phyloP scores from a whole-genome alignment of 2,329 filamentous ascomycete species.

The Colletotrichum higginsianum region DNA sequence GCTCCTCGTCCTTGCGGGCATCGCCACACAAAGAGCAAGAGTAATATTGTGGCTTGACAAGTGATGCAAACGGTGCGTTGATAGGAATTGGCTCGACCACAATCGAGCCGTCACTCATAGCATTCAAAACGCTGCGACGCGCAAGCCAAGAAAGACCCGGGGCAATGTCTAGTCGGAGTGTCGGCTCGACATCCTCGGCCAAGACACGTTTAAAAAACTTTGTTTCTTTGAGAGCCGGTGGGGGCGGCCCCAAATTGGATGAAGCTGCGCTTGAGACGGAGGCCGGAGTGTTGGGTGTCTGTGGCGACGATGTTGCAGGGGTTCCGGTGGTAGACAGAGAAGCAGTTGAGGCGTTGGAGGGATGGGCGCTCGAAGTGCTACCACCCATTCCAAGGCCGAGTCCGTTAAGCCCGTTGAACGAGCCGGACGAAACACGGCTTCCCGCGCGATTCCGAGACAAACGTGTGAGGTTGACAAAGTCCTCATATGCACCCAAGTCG shows the following conservation, averaged over 20 bases:
- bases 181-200: constrained; percentile 94
- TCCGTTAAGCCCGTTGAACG: constrained; percentile 69
- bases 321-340: constrained; percentile 68
- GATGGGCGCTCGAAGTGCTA: constrained; percentile 61
- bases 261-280: constrained; percentile 65
- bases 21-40: constrained; percentile 94
- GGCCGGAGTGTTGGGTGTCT: constrained; percentile 71
- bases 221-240: constrained; percentile 85
- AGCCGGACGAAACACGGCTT: constrained; percentile 77
- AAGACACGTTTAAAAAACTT: constrained; percentile 94
- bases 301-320: constrained; percentile 67
- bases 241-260: constrained; percentile 48
- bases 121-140: constrained; percentile 84
- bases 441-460: constrained; percentile 73
- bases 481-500: constrained; percentile 85
- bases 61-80: constrained; percentile 63
- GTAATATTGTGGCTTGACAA: constrained; percentile 69
- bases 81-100: constrained; percentile 90
- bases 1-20: constrained; percentile 76
- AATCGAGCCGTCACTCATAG: constrained; percentile 87
- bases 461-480: constrained; percentile 84
- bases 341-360: constrained; percentile 73
- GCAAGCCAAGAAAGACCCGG: constrained; percentile 95
- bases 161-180: constrained; percentile 88
- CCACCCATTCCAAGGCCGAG: constrained; percentile 62